Base-by-base conservation (phyloP, 2,329 filamentous ascomycete genomes). In the Ambrosiella cleistominuta region DNA sequence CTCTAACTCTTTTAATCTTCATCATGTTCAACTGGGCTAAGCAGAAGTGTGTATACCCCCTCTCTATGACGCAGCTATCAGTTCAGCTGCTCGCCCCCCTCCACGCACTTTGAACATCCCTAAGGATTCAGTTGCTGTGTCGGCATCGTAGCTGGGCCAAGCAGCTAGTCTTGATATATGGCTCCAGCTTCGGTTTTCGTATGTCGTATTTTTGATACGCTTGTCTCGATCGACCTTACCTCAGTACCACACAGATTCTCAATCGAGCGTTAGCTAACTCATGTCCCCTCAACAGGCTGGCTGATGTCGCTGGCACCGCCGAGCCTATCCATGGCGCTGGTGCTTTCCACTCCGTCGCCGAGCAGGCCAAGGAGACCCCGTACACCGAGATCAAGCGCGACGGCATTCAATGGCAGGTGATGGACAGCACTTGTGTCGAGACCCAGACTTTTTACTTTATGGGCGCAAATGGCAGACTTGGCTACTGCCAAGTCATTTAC, bases 21-120 rank as follows among this genome's bases (percentile, higher is more conserved):
- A 78, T 68, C 71, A 93, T 88, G 83, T 90, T 95, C 76, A 93
- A 88, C 76, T 96, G 89, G 89, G 84, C 89, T 66, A 93, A 95
- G 74, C 85, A 91, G 72, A 82, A 85, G 88, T 93, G 76, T 72
- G 86, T 63, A 52, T 62, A 52, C 12, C 6, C 57, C 15, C 50
- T 11, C 27, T 57, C 15, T 47, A 56, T 57, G 47, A 51, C 47
- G 9, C 17, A 51, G 47, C 15, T 51, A 36, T 19, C 11, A 36
- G 6, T 19, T 2, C 11, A 27, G 17, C 17, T 51, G 47, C 11
- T 51, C 54, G 60, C 54, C 59, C 53, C n/a, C 9, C 52, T 49
- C 42, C 54, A 62, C 54, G 57, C 17, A 27, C 19, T 12, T 58
- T 62, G 52, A 60, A 57, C 37, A 54, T 51, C 54, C 54, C 58